Base-by-base conservation (phyloP, 371 early-diverging fungal species). In the Lichtheimia ramosa region DNA sequence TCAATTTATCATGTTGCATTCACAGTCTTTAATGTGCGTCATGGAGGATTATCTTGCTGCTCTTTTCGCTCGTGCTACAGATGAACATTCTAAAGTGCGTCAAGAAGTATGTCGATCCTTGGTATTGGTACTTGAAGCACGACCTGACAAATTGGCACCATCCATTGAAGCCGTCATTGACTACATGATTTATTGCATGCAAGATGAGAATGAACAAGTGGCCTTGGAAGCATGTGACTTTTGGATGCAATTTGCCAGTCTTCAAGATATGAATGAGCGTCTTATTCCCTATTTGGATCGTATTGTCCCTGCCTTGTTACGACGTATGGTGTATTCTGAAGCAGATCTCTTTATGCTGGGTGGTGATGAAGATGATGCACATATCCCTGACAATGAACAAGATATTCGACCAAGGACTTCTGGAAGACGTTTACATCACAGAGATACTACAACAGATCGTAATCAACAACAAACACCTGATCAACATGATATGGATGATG, bases 221-320 rank as follows among this genome's bases (percentile, higher is more conserved):
- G 96, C 96, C 16, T 71, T 96, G 58, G 96, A 96, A 75, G 96
- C 97, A 12, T 93, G 94, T 75, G 98, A 98, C 77, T 97, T 98
- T 73, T 98, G 97, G 97, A 72, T 94, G 20, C 89, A 91, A 24
- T 90, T 96, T 77, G 89, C 91, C 25, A 93, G 93, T 67, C 20
- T 60, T 5, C 34, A 88, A 86, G 56, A 54, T 55, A 87, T 91
- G 16, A 74, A 75, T 48, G 88, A 87, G 43, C 77, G 88, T 57
- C 71, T 98, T 54, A 81, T 83, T 43, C 93, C 93, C 3, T 86
- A 84, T 68, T 63, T 97, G 40, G 81, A 82, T 39, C 73, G 83
- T 28, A 80, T 96, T 40, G 79, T 98, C 15, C 94, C 96, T 16
- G 87, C 90, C 5, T 81, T 98, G 55, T 77, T 98, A 39, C 85